Base-by-base conservation (phyloP, 2,329 filamentous ascomycete genomes). In the Colletotrichum plurivorum region DNA sequence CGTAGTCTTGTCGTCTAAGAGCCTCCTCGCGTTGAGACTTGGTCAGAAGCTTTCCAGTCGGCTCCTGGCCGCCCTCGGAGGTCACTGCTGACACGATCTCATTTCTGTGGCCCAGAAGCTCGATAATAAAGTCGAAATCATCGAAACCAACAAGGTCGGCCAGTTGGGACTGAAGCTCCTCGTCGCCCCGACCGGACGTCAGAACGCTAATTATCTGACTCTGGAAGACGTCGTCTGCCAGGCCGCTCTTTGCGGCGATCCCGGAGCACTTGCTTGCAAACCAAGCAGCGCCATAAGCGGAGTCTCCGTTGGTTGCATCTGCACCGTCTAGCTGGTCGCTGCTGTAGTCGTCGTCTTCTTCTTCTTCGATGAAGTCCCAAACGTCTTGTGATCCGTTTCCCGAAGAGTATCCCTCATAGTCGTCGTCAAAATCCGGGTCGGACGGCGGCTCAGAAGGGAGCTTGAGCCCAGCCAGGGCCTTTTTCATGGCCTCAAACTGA, bases 121-220 rank as follows among this genome's bases (percentile, higher is more conserved):
- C 94, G 71, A 95, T 95, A 61, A 98, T 92, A 75, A 99, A 91
- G 73, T 99, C 95, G 18, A 99, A 85, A 76, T 98, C 94, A 74
- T 96, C 94, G 75, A 95, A 98, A 0, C 97, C 96, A 69, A 99
- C 86, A 51, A 98, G 89, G 74, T 99, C 96, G 0, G 93, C 94
- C 43, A 99, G 86, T 48, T 92, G 90, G 76, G 94, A 95, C 78
- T 98, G 95, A n/a, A 98, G 84, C 79, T 97, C 94, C 67, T 97
- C 93, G 67, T 97, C 93, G 39, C 88, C 86, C 52, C 79, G 82
- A n/a, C 83, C 82, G 5, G 94, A 93, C 8, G 87, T 87, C 43
- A 99, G 80, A 3, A 95, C 85, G 5, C 93, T 92, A 46, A 90
- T 82, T 43, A 98, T 89, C 78, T 98, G 94, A 63, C 92, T 88